A percentile compares a stretch with the other conserved stretches of the same genome.
Evolutionary conservation across 2,329 filamentous ascomycete genomes (phyloP).

Genomic region (Arthrobotrys megalospora): DNA sequence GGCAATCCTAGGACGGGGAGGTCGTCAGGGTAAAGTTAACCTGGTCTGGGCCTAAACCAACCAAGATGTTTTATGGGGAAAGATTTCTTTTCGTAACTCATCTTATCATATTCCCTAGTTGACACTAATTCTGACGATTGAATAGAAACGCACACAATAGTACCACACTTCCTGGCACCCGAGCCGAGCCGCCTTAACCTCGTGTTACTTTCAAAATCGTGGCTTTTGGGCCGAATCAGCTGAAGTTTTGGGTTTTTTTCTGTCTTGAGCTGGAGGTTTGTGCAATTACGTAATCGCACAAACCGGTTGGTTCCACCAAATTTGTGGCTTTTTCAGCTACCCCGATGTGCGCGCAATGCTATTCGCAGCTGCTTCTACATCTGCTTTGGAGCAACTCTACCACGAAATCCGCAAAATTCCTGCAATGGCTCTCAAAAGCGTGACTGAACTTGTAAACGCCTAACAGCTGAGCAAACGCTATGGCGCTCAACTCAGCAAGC

Average conservation of each 20-base stretch:
- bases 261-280: background rate
- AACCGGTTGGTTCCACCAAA: background rate
- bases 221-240: background rate
- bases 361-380: background rate
- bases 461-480: conserved; percentile 1
- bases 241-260: background rate
- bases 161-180: too few species aligned
- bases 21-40: too few species aligned
- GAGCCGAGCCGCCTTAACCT: background rate
- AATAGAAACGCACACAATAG: too few species aligned
- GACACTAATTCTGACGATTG: too few species aligned
- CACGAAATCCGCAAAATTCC: background rate
- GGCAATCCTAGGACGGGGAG: too few species aligned
- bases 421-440: background rate
- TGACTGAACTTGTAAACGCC: background rate
- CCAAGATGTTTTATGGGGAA: too few species aligned
- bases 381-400: background rate
- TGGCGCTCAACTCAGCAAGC: background rate
- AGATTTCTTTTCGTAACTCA: too few species aligned
- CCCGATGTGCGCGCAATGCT: too few species aligned
- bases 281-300: conserved; percentile 8
- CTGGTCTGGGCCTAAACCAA: too few species aligned
- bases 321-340: conserved; percentile 14
- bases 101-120: too few species aligned
- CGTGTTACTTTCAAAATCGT: background rate